Base-by-base conservation (phyloP, 768 basidiomycete species). In the Leccinum subgranulosum region DNA sequence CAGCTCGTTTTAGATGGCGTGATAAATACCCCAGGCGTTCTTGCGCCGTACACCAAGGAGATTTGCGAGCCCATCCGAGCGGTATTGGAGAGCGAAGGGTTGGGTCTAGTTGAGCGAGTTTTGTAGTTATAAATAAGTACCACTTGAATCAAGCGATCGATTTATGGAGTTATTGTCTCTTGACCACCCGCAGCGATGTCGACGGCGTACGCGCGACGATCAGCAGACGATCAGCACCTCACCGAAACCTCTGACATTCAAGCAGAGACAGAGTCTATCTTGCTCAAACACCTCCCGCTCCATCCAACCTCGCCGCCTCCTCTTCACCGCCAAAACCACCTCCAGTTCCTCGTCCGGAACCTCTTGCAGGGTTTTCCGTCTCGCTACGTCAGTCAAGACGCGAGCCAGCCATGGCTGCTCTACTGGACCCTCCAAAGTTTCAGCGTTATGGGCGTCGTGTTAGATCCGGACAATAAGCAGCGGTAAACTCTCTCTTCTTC, bases 371-470 rank as follows among this genome's bases (percentile, higher is more conserved):
- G 92, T 2, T 89, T 98, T 46, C 92, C 94, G 0, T 76, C 79
- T 11, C 79, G 86, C 55, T 98, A 92, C 69, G 80, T 77, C 19
- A 86, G 85, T 48, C 89, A 98, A 65, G 97, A 98, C 69, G 95
- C 96, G 0, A 94, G 92, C 63, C 88, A 96, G 65, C 90, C 97
- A 0, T 98, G 97, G 97, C 76, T 98, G 28, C 70, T 98, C 58
- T 98, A 91, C 74, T 98, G 97, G 95, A 87, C 86, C 0, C 69
- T 95, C 10, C 94, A 99, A 64, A 79, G 87, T 14, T 88, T 97
- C 65, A 87, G 89, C 64, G 68, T 85, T 3, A 68, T 96, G 46
- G 91, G 93, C 51, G 86, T 92, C 7, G 86, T 77, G 2, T 65
- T 96, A 51, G 94, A 95, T 77, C 85, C 86, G 2, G 79, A 75